Conservation (phyloP, 2,329 filamentous ascomycete genomes). For the Pseudogymnoascus sp. region DNA sequence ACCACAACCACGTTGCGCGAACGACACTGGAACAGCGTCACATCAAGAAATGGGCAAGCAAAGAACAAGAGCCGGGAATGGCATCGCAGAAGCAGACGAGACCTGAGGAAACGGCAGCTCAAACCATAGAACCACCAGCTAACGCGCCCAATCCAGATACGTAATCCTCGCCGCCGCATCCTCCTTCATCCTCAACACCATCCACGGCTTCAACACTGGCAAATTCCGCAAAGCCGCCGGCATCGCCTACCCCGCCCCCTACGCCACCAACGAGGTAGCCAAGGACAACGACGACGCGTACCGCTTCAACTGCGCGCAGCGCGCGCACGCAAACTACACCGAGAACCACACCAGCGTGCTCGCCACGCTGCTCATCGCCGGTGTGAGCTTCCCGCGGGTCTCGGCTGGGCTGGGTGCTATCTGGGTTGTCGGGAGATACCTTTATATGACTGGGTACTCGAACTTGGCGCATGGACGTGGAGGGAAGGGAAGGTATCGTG, state of each 20-base stretch:
- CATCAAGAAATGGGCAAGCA: too few relatives aligned
- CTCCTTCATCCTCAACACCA: constrained; percentile 50
- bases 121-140: neutral
- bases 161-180: constrained; percentile 52
- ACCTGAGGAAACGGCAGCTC: neutral
- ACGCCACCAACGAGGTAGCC: constrained; percentile 48
- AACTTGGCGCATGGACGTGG: constrained; percentile 13
- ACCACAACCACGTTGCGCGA: neutral
- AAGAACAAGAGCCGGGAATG: neutral
- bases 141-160: constrained; percentile 40
- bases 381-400: constrained; percentile 46
- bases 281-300: constrained; percentile 44
- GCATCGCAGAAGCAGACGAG: neutral
- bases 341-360: constrained; percentile 53
- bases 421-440: constrained; percentile 46
- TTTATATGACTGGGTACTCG: constrained; percentile 51
- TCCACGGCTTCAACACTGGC: constrained; percentile 43
- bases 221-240: constrained; percentile 45
- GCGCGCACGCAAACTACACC: constrained; percentile 55
- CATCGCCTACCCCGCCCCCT: constrained; percentile 50
- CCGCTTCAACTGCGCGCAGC: constrained; percentile 59
- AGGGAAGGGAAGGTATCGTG: constrained; percentile 19
- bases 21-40: neutral
- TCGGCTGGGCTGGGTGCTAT: constrained; percentile 42
- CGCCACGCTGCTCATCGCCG: constrained; percentile 46